Conservation (phyloP, 1,284 basidiomycete genomes). For the Volvariella surrecta region DNA sequence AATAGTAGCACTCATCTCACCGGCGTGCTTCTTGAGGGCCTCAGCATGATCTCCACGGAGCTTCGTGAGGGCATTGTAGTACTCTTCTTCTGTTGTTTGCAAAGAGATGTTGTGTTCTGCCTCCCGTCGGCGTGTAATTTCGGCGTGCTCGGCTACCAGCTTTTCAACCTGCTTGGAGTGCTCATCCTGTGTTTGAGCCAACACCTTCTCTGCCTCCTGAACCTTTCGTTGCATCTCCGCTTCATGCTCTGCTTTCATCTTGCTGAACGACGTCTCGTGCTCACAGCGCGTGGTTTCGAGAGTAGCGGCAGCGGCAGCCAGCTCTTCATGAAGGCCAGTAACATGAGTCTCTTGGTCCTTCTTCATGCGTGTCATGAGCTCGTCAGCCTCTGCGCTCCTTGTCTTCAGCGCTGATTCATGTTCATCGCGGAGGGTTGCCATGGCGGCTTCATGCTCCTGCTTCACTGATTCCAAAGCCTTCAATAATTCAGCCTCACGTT, state of each 20-base stretch:
- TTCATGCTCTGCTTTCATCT: conserved; percentile 38
- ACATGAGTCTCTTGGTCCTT: conserved; percentile 29
- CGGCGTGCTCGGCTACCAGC: conserved; percentile 45
- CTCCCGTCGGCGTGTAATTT: conserved; percentile 49
- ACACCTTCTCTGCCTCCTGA: conserved; percentile 37
- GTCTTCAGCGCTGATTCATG: conserved; percentile 45
- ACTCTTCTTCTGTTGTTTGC: conserved; percentile 68
- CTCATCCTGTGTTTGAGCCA: conserved; percentile 38
- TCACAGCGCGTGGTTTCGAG: conserved; percentile 41
- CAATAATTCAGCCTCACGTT: conserved; percentile 48
- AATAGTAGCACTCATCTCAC: conserved; percentile 49
- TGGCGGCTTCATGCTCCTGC: conserved; percentile 33
- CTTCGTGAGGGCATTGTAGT: conserved; percentile 68
- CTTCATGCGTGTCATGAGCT: conserved; percentile 30
- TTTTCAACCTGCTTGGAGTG: conserved; percentile 45
- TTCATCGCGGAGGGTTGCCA: conserved; percentile 42
- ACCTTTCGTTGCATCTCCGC: conserved; percentile 37
- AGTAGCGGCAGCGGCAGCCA: conserved; percentile 30
- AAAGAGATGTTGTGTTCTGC: conserved; percentile 44
- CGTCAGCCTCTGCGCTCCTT: conserved; percentile 36
- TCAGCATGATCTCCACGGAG: conserved; percentile 62
- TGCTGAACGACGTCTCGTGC: conserved; percentile 43
- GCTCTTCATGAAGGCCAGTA: conserved; percentile 30
- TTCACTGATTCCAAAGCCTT: conserved; percentile 40
- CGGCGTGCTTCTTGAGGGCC: conserved; percentile 47